These are phyloP conservation scores for Alternaria triticina DNA, from an alignment of 2,329 filamentous ascomycete genomes.

Conservation along the genomic window DNA sequence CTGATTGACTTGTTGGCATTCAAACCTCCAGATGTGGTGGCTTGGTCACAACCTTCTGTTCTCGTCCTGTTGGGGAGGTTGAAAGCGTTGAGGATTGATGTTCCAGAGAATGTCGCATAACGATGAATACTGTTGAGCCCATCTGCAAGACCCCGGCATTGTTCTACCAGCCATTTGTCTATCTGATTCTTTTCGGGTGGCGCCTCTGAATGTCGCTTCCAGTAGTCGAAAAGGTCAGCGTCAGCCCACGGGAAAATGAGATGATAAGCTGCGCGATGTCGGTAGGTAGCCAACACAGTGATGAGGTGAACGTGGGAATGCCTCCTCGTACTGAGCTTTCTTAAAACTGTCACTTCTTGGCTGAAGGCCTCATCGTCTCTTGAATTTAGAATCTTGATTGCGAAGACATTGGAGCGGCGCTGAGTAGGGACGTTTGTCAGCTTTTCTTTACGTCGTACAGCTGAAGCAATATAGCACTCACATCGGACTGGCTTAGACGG, in stretches of 20 bases:
- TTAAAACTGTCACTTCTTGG: neutral
- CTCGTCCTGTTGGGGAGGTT: neutral
- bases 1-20: neutral
- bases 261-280: neutral
- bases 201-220: neutral
- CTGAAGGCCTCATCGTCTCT: neutral
- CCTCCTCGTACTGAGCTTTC: neutral
- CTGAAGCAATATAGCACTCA: neutral
- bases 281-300: constrained; percentile 4
- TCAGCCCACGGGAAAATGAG: constrained; percentile 17
- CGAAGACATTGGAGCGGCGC: neutral
- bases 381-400: neutral
- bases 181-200: neutral
- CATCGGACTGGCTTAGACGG: neutral
- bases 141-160: constrained; percentile 10
- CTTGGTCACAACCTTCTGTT: neutral
- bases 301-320: neutral
- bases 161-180: neutral
- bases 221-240: constrained; percentile 4
- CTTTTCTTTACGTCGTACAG: neutral
- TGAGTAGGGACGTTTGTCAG: neutral
- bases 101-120: constrained; percentile 4
- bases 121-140: constrained; percentile 8
- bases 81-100: neutral
- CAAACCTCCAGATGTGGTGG: neutral